These are phyloP conservation scores for Lepraria neglecta DNA, from an alignment of 495 filamentous ascomycete genomes.

Conservation along the genomic window DNA sequence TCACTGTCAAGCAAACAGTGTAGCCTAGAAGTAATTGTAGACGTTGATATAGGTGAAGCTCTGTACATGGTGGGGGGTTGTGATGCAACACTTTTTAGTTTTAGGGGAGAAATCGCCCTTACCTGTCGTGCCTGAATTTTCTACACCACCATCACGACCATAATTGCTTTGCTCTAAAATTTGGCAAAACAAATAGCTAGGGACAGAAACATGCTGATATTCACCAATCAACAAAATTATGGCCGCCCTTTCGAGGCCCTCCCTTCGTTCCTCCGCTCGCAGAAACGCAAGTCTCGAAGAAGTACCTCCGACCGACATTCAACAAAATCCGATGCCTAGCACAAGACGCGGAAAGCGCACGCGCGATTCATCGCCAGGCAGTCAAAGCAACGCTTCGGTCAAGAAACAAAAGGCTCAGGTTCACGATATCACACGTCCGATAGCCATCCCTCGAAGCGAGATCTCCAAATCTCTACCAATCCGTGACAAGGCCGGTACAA, in stretches of 20 bases:
- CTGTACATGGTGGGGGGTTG: background rate
- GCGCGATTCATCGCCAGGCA: slow-evolving; percentile 17
- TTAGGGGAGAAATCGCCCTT: slow-evolving; percentile 19
- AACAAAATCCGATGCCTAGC: slow-evolving; percentile 21
- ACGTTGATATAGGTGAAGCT: background rate
- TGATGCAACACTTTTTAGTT: background rate
- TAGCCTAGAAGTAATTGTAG: background rate
- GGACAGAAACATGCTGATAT: slow-evolving; percentile 22
- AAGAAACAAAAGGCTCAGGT: slow-evolving; percentile 22
- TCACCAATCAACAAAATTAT: slow-evolving; percentile 19
- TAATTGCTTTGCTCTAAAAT: slow-evolving; percentile 10
- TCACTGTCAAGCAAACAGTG: background rate
- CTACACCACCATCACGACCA: slow-evolving; percentile 16
- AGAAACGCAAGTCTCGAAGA: slow-evolving; percentile 20
- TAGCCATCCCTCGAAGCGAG: background rate
- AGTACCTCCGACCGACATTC: slow-evolving; percentile 25
- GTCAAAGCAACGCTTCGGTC: slow-evolving; percentile 14
- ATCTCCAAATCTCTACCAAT: slow-evolving; percentile 18
- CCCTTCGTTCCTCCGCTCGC: slow-evolving; percentile 27
- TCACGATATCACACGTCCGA: slow-evolving; percentile 9
- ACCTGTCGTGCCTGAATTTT: background rate
- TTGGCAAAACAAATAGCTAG: background rate
- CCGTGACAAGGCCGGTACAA: slow-evolving; percentile 16
- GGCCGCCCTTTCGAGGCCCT: slow-evolving; percentile 29
- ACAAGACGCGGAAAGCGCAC: slow-evolving; percentile 23